Base-by-base conservation (phyloP, 2,329 filamentous ascomycete genomes). In the Phyllosticta citriasiana region DNA sequence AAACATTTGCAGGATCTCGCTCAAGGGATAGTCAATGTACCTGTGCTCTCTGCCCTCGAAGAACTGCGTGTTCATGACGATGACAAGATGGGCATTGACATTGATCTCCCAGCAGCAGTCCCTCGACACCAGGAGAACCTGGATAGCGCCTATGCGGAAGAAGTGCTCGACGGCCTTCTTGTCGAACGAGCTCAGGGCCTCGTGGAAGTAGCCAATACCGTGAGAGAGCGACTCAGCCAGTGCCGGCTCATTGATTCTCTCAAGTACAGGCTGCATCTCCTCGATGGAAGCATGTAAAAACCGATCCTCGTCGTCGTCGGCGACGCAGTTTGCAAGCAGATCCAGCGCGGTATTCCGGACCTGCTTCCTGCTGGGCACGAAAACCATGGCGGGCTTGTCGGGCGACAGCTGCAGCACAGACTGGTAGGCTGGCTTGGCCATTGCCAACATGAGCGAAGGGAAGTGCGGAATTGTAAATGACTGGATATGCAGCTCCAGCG, bases 21-120 rank as follows among this genome's bases (percentile, higher is more conserved):
- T 93, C 65, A 97, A 84, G 3, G 91, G 88, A 69, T 99, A 99
- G 74, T 99, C 94, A 59, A 97, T 86, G 73, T 99, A 99, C 64
- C 95, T 88, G 73, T 99, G 95, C 75, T 99, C 93, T 57, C 91
- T 87, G 6, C 94, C 94, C 69, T 99, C 94, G 66, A 93, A 99
- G 76, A 92, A 97, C 70, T 99, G 94, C 1, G 95, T 99, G 16
- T 92, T 92, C 92, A 99, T 97, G 33, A 99, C 87, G 55, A 99
- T 84, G 14, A 97, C 92, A 14, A 99, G 80, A 71, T 97, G 92
- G 3, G 93, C 92, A 1, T 84, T 90, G 70, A 86, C 87, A 65
- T 96, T 86, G 59, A 99, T 79, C 75, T 97, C 93, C 93, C 94
- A 99, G 76, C 92, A 97, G 57, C 94, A 91, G 75, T 99, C 93